Conservation (phyloP, 768 basidiomycete genomes). For the Suillus decipiens region DNA sequence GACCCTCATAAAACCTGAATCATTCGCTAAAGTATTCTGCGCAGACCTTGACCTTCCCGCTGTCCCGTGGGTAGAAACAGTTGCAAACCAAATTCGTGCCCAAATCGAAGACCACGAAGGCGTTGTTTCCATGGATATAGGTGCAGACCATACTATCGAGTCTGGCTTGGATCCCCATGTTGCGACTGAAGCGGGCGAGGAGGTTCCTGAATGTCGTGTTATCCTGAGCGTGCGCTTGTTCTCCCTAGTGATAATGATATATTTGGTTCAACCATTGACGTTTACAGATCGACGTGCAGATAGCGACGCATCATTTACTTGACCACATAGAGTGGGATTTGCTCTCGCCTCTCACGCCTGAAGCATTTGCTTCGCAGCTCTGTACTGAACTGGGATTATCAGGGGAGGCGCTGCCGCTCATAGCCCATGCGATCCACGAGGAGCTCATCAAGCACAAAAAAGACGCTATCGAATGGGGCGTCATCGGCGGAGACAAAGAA, state of each 20-base stretch:
- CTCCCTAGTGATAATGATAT: slow-evolving; percentile 14
- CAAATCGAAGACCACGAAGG: slow-evolving; percentile 91
- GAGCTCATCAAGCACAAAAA: slow-evolving; percentile 95
- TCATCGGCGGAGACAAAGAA: slow-evolving; percentile 67
- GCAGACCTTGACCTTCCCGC: slow-evolving; percentile 79
- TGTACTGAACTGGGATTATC: slow-evolving; percentile 85
- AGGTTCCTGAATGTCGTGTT: slow-evolving; percentile 77
- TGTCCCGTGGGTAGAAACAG: slow-evolving; percentile 68
- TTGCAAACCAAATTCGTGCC: slow-evolving; percentile 84
- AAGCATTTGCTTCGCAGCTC: slow-evolving; percentile 77
- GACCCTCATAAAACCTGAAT: slow-evolving; percentile 78
- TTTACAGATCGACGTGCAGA: slow-evolving; percentile 91
- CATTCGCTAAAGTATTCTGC: slow-evolving; percentile 87
- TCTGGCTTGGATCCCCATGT: slow-evolving; percentile 33
- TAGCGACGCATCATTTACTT: slow-evolving; percentile 85
- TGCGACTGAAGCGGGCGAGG: slow-evolving; percentile 49
- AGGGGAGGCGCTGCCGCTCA: slow-evolving; percentile 84
- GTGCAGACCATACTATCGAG: slow-evolving; percentile 36
- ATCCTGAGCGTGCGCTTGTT: slow-evolving; percentile 66
- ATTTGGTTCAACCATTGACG: slow-evolving; percentile 11
- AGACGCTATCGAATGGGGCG: slow-evolving; percentile 92
- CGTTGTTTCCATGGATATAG: slow-evolving; percentile 76
- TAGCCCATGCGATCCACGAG: slow-evolving; percentile 93
- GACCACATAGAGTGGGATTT: slow-evolving; percentile 99
- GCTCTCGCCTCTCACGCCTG: slow-evolving; percentile 88